Base-by-base conservation (phyloP, 768 basidiomycete genomes). In the Collybiopsis confluens region DNA sequence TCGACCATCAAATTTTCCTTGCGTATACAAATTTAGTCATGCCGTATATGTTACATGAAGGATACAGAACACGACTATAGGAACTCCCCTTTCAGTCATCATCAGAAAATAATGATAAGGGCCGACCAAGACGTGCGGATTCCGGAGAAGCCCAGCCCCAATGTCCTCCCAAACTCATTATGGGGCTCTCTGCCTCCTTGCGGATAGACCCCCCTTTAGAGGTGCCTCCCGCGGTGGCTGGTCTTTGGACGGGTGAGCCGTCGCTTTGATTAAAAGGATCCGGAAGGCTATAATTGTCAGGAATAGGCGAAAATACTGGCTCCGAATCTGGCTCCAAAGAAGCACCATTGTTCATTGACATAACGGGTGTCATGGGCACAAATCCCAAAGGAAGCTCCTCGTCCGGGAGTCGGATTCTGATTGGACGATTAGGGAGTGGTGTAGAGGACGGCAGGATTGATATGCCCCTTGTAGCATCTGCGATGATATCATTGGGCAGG, bases 381-480 rank as follows among this genome's bases (percentile, higher is more conserved):
- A 53, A 53, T 5, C 52, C 52, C 16, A 53, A 16, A 1, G 52
- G 52, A 16, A 53, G 52, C 10, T 53, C 52, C 18, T 40, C 43
- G 18, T 53, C 52, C n/a, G 52, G 52, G 42, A 53, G 23, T 15
- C 4, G 26, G 26, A 53, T 53, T 8, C 40, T 53, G 3, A 53
- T 53, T 4, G 52, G 52, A 44, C 18, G 15, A 21, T 44, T 44
- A 26, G 52, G 52, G 20, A 53, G 10, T 37, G 52, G 52, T 24
- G 43, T 53, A n/a, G 52, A 53, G 16, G 52, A 44, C n/a, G 52
- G 43, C 7, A 53, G 21, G 18, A 36, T 24, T 15, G 52, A 27
- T 27, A 53, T n/a, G 41, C 52, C 52, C n/a, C 52, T n/a, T 20
- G 52, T 53, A 16, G 52, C 52, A 16, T 53, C 52, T 16, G 43